Evolutionary conservation across 306 rosid species (phyloP).

Genomic region (Phaseolus lunatus): DNA sequence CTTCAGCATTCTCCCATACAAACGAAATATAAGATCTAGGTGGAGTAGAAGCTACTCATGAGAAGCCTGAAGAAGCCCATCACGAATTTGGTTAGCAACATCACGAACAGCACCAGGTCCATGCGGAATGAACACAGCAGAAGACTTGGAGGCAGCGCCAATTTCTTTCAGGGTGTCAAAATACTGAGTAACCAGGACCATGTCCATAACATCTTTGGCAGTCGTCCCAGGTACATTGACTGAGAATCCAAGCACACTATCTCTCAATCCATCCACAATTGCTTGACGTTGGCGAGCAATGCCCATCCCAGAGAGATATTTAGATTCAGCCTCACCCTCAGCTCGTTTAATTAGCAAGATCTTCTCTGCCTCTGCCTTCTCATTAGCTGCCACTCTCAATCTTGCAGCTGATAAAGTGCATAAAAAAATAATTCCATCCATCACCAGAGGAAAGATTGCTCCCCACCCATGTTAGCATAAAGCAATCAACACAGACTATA

Average conservation of each 20-base stretch:
- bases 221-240: constrained; percentile 92
- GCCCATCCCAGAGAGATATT: constrained; percentile 87
- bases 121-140: constrained; percentile 96
- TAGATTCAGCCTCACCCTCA: constrained; percentile 96
- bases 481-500: constrained; percentile 25
- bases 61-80: constrained; percentile 91
- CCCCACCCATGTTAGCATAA: background rate
- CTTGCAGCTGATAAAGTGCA: constrained; percentile 73
- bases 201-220: constrained; percentile 95
- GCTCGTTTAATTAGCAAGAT: constrained; percentile 89
- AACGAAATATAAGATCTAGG: constrained; percentile 31
- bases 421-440: background rate
- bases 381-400: constrained; percentile 86
- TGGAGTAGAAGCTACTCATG: constrained; percentile 42
- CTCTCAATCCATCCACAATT: constrained; percentile 90
- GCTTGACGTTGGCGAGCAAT: constrained; percentile 98
- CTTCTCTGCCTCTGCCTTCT: constrained; percentile 97
- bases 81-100: constrained; percentile 85
- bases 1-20: constrained; percentile 21
- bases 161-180: constrained; percentile 98
- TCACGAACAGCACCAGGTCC: constrained; percentile 98
- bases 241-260: constrained; percentile 89
- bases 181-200: constrained; percentile 96
- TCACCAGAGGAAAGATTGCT: background rate
- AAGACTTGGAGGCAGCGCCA: constrained; percentile 88